These are phyloP conservation scores for Ganoderma resinaceum DNA, from an alignment of 1,284 basidiomycete genomes.

Conservation along the genomic window DNA sequence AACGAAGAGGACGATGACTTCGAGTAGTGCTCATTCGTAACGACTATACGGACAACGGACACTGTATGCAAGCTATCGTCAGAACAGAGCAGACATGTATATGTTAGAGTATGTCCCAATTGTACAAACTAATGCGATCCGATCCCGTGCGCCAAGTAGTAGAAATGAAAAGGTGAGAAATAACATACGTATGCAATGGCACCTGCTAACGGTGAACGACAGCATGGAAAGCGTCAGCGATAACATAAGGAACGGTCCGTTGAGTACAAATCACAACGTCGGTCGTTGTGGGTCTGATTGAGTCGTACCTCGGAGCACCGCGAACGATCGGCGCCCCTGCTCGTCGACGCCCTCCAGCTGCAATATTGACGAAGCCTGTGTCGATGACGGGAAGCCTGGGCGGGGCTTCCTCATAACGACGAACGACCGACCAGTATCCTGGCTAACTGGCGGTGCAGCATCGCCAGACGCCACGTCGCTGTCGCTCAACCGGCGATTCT, in stretches of 20 bases:
- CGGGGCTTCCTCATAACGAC: constrained; percentile 69
- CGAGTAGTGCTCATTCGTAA: constrained; percentile 23
- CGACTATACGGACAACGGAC: constrained; percentile 24
- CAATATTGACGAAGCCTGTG: constrained; percentile 25
- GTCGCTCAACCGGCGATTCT: constrained; percentile 67
- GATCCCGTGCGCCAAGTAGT: constrained; percentile 26
- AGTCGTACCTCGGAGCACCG: constrained; percentile 42
- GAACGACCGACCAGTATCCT: constrained; percentile 62
- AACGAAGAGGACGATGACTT: constrained; percentile 40
- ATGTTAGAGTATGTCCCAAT: constrained; percentile 31
- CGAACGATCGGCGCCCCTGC: constrained; percentile 42
- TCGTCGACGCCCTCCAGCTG: constrained; percentile 23
- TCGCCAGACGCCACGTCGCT: constrained; percentile 43
- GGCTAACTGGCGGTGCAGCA: constrained; percentile 40
- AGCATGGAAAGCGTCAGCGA: constrained; percentile 9
- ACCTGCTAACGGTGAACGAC: constrained; percentile 10
- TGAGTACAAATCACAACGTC: constrained; percentile 22
- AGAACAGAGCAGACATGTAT: constrained; percentile 34
- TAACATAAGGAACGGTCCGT: not conserved
- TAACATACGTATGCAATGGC: constrained; percentile 8
- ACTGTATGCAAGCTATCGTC: constrained; percentile 17
- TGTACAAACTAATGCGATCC: constrained; percentile 29
- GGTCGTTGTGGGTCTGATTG: constrained; percentile 26
- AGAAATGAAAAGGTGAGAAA: not conserved
- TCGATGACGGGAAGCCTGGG: constrained; percentile 33